Conservation (phyloP, 805 yeast genomes). For the Tetrapisispora taiwanensis region DNA sequence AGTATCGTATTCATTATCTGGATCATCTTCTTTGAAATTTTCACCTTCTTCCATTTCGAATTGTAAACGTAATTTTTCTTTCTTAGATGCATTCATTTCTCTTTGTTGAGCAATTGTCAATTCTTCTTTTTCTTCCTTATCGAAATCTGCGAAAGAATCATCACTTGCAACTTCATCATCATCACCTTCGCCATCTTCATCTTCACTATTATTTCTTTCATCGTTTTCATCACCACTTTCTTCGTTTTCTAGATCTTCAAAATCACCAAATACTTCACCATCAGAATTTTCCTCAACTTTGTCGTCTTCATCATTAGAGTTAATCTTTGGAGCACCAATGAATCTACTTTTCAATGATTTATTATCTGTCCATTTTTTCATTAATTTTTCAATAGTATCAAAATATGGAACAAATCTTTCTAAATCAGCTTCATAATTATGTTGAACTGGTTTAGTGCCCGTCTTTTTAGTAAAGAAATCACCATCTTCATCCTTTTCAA, state of each 20-base stretch:
- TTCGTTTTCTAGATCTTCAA: conserved; percentile 40
- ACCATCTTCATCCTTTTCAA: conserved; percentile 31
- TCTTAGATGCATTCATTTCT: conserved; percentile 73
- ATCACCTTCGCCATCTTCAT: conserved; percentile 3
- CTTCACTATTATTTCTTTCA: conserved; percentile 10
- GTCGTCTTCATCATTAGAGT: conserved; percentile 20
- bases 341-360: conserved; percentile 25
- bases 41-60: conserved; percentile 64
- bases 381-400: conserved; percentile 25
- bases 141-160: conserved; percentile 33
- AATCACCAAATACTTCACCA: conserved; percentile 46
- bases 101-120: conserved; percentile 65
- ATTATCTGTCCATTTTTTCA: conserved; percentile 24
- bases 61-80: conserved; percentile 78
- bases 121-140: conserved; percentile 31
- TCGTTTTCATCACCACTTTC: conserved; percentile 11
- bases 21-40: conserved; percentile 68
- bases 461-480: conserved; percentile 49
- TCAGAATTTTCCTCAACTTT: conserved; percentile 34
- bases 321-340: conserved; percentile 25
- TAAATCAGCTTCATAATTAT: conserved; percentile 18
- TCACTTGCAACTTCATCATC: conserved; percentile 27
- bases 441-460: conserved; percentile 12
- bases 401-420: conserved; percentile 28
- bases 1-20: conserved; percentile 79